These are phyloP conservation scores for Blepharisma stoltei DNA, from an alignment of 73 alveolate genomes.

Conservation along the genomic window DNA sequence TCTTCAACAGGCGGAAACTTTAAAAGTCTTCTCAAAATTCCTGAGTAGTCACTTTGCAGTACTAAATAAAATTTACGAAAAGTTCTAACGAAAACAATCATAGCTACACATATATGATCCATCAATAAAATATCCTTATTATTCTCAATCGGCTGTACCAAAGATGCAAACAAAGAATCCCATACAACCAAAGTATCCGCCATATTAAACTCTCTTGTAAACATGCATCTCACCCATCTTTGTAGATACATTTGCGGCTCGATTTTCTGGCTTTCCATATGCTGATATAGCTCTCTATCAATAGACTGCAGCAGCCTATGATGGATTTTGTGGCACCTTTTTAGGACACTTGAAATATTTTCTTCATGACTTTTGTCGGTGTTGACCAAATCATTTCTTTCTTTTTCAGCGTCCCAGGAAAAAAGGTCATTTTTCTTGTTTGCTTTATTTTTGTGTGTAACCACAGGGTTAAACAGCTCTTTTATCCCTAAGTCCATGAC, in stretches of 20 bases:
- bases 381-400: conserved; percentile 1
- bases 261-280: conserved; percentile 45
- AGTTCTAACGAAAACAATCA: conserved; percentile 41
- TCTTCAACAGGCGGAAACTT: conserved; percentile 37
- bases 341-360: conserved; percentile 43
- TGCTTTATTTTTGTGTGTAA: conserved; percentile 1
- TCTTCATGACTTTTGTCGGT: conserved; percentile 4
- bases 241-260: conserved; percentile 61
- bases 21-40: conserved; percentile 22
- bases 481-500: conserved; percentile 23
- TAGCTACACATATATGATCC: conserved; percentile 62
- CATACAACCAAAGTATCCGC: conserved; percentile 47
- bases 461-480: conserved; percentile 29
- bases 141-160: conserved; percentile 37
- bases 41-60: conserved; percentile 24
- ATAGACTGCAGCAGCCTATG: conserved; percentile 44
- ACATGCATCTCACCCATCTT: conserved; percentile 69
- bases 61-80: conserved; percentile 23
- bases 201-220: conserved; percentile 57
- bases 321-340: conserved; percentile 58
- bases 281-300: conserved; percentile 45
- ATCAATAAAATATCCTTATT: conserved; percentile 49
- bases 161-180: conserved; percentile 53
- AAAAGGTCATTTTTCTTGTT: conserved; percentile 29
- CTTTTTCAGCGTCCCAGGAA: conserved; percentile 9